Evolutionary conservation across 169 alveolate genomes (phyloP), one percentile per base, ranked within the genome.

Genomic region (Babesia divergens): DNA sequence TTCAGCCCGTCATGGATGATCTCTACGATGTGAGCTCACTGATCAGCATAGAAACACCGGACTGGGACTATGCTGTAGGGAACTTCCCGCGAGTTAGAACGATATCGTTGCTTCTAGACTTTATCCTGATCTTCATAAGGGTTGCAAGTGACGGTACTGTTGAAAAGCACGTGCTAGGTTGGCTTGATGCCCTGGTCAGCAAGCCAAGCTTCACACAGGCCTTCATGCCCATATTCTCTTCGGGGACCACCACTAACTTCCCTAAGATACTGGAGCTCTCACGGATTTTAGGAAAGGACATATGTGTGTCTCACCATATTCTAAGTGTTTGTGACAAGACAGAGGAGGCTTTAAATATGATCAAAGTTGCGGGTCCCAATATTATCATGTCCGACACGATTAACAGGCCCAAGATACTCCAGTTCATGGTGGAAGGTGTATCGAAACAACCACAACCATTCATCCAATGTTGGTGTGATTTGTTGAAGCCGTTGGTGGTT

Each of bases 31-130:
- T 11, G 9, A 29, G 0, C 14, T 1, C 24, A 0, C 22, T 9
- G 4, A 62, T 40, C 28, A 43, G 20, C 40, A 35, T 62, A 2
- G 49, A 47, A 56, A 62, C 28, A 0, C 22, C 14, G 2, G 56
- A 46, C 7, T 62, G 72, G 72, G 72, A 62, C 49, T 62, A 31
- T 24, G 72, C 72, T 11, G 43, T 62, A 18, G 72, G 72, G 5
- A 62, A 62, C 35, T 42, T 62, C 24, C 72, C 72, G n/a, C 56
- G 72, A 11, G 56, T 62, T 20, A 42, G 72, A 31, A 62, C 72
- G 24, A 47, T 62, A 5, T 62, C 72, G n/a, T 29, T 62, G 40
- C 60, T 62, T 11, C 49, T 62, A 31, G 72, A 62, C 34, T 62
- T 62, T 46, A 62, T 62, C 4, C 43, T 62, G 5, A 43, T 18